Evolutionary conservation across 768 basidiomycete genomes (phyloP).

Genomic region (Lentinula detonsa): DNA sequence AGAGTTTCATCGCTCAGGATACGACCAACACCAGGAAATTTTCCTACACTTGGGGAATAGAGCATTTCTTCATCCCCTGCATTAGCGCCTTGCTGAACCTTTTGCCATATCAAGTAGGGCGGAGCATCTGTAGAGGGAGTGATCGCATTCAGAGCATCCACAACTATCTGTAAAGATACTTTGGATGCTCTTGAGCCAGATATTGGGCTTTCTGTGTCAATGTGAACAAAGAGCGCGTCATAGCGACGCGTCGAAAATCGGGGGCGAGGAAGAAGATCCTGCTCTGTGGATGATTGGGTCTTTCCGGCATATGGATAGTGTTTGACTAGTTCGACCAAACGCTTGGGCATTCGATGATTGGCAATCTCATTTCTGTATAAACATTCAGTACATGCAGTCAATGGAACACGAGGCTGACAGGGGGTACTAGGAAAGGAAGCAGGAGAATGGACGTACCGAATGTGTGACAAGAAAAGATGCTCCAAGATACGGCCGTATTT

Average conservation of each 20-base stretch:
- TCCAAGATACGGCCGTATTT: slow-evolving; percentile 65
- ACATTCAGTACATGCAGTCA: slow-evolving; percentile 4
- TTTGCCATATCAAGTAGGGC: slow-evolving; percentile 40
- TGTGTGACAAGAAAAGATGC: slow-evolving; percentile 67
- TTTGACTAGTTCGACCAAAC: slow-evolving; percentile 64
- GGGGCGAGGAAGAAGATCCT: slow-evolving; percentile 52
- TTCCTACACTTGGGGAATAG: slow-evolving; percentile 23
- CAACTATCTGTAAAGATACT: slow-evolving; percentile 54
- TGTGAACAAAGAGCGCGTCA: slow-evolving; percentile 60
- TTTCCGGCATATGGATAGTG: slow-evolving; percentile 56
- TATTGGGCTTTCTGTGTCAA: slow-evolving; percentile 48
- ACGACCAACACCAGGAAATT: slow-evolving; percentile 34
- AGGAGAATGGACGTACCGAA: slow-evolving; percentile 44
- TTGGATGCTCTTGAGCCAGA: slow-evolving; percentile 32
- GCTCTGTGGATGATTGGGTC: slow-evolving; percentile 20
- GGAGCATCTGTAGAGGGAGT: neutral
- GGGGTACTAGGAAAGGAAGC: neutral
- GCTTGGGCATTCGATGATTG: slow-evolving; percentile 54
- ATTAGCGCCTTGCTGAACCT: slow-evolving; percentile 32
- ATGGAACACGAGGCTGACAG: neutral
- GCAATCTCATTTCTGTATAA: slow-evolving; percentile 50
- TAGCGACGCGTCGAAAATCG: slow-evolving; percentile 62
- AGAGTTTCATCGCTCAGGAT: slow-evolving; percentile 71
- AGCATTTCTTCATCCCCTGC: slow-evolving; percentile 26
- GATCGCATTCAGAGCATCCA: slow-evolving; percentile 49